Conservation (phyloP, 1,284 basidiomycete species). For the Malassezia vespertilionis region DNA sequence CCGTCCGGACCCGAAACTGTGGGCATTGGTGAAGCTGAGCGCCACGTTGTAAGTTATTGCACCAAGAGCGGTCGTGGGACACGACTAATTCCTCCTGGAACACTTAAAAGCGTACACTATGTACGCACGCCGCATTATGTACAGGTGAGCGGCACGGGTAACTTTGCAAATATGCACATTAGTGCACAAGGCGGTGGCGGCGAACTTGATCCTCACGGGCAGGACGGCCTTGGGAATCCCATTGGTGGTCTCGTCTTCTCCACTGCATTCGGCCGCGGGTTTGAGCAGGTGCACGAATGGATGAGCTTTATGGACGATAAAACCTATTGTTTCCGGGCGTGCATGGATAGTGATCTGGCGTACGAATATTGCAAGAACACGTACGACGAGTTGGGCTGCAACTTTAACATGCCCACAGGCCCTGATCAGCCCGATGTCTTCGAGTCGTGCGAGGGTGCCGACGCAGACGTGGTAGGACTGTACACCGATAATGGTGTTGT, state of each 20-base stretch:
- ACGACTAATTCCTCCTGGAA: conserved; percentile 41
- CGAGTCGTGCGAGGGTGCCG: conserved; percentile 35
- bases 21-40: conserved; percentile 36
- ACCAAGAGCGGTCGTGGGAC: conserved; percentile 41
- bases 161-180: conserved; percentile 29
- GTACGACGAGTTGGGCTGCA: conserved; percentile 41
- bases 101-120: conserved; percentile 38
- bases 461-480: conserved; percentile 31
- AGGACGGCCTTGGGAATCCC: conserved; percentile 35
- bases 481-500: conserved; percentile 19
- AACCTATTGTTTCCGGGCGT: conserved; percentile 40
- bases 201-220: conserved; percentile 42
- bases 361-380: conserved; percentile 36
- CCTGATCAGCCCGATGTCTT: conserved; percentile 26
- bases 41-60: conserved; percentile 39
- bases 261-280: conserved; percentile 24
- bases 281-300: conserved; percentile 34
- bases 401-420: conserved; percentile 37
- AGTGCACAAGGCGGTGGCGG: conserved; percentile 30
- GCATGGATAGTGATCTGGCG: conserved; percentile 27
- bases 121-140: conserved; percentile 37
- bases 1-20: conserved; percentile 19
- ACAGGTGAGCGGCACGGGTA: conserved; percentile 36
- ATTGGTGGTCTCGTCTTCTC: conserved; percentile 40
- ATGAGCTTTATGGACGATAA: conserved; percentile 33